These are phyloP conservation scores for Monosporascus cannonballus DNA, from an alignment of 2,329 filamentous ascomycete species.

Conservation along the genomic window DNA sequence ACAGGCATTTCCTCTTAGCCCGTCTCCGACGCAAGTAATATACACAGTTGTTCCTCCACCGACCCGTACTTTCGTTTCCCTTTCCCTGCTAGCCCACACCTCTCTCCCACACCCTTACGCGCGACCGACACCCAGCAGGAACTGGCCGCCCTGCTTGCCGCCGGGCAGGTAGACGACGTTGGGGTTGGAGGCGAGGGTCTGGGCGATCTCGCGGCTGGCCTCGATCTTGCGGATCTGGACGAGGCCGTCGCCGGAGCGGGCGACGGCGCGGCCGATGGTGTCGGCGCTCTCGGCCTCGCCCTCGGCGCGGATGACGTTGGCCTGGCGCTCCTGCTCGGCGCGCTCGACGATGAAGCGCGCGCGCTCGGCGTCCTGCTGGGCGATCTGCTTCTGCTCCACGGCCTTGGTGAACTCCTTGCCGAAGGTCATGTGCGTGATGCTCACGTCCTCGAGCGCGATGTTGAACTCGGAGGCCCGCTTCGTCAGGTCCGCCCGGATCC, in stretches of 20 bases:
- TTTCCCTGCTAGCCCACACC: not conserved
- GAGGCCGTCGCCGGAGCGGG: slow-evolving; percentile 87
- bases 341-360: slow-evolving; percentile 98
- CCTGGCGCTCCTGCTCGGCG: slow-evolving; percentile 97
- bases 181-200: slow-evolving; percentile 81
- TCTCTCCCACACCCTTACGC: slow-evolving; percentile 21
- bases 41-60: not conserved
- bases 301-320: slow-evolving; percentile 96
- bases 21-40: not conserved
- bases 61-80: not conserved
- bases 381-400: slow-evolving; percentile 99
- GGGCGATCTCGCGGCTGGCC: slow-evolving; percentile 90
- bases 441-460: slow-evolving; percentile 97
- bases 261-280: slow-evolving; percentile 88
- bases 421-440: slow-evolving; percentile 99
- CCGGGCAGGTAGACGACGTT: slow-evolving; percentile 93
- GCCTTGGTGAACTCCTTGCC: slow-evolving; percentile 98
- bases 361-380: slow-evolving; percentile 96
- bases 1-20: not conserved
- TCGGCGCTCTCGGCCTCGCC: slow-evolving; percentile 96
- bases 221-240: slow-evolving; percentile 97
- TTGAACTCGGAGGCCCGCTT: slow-evolving; percentile 96
- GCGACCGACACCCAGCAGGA: slow-evolving; percentile 47
- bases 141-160: slow-evolving; percentile 52
- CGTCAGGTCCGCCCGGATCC: slow-evolving; percentile 87